Conservation (phyloP, 2,329 filamentous ascomycete species). For the Chrysoporthe puriensis region DNA sequence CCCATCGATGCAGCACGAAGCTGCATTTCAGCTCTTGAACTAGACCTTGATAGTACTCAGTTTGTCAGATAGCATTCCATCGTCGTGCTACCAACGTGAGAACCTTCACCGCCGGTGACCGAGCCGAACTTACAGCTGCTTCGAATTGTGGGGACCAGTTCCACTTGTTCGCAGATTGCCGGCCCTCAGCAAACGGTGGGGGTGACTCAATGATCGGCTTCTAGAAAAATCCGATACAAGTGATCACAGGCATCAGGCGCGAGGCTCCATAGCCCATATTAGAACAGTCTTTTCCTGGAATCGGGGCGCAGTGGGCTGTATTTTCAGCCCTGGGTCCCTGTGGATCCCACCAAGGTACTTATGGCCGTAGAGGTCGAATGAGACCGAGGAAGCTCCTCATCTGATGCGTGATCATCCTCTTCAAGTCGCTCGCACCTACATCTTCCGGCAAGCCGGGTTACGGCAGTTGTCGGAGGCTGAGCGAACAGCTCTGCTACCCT, state of each 20-base stretch:
- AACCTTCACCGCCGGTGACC: not conserved
- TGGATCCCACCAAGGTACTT: not conserved
- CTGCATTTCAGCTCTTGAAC: no score
- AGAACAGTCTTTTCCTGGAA: not conserved
- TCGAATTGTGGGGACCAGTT: not conserved
- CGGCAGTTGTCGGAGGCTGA: not conserved
- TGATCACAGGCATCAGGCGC: not conserved
- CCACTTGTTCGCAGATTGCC: slow-evolving; percentile 20
- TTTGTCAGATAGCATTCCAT: not conserved
- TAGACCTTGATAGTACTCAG: not conserved
- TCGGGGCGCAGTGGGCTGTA: not conserved
- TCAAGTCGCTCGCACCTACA: not conserved
- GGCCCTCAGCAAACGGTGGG: slow-evolving; percentile 2
- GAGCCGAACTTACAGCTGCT: slow-evolving; percentile 1
- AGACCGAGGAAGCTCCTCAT: not conserved
- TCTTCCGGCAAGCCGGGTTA: not conserved
- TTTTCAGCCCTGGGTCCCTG: slow-evolving; percentile 4
- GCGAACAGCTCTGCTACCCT: not conserved
- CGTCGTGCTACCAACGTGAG: not conserved
- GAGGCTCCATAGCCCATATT: not conserved
- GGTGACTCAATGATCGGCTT: not conserved
- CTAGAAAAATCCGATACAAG: slow-evolving; percentile 7
- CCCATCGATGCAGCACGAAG: no score
- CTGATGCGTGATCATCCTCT: not conserved
- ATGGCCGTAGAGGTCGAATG: not conserved